Percentiles rank a stretch among this genome's conserved stretches.
These are phyloP conservation scores for Aulographum hederae DNA, from an alignment of 2,329 filamentous ascomycete species.

Conservation along the genomic window DNA sequence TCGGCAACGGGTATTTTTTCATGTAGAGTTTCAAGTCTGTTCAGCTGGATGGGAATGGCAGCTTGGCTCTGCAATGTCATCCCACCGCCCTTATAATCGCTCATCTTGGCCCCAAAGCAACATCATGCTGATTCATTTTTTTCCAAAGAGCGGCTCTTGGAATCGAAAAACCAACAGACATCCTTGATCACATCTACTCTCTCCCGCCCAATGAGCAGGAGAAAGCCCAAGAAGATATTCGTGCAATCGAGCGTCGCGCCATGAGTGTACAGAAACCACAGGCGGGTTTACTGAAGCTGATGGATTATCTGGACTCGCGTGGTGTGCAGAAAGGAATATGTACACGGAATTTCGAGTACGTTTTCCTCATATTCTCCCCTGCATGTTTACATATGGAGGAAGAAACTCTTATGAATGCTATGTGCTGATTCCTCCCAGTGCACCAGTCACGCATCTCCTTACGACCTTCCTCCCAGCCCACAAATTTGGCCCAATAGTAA, in stretches of 20 bases:
- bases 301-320: slow-evolving; percentile 59
- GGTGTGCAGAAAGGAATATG: slow-evolving; percentile 66
- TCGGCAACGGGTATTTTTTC: too few species aligned
- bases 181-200: slow-evolving; percentile 70
- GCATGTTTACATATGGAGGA: neutral
- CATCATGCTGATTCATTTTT: neutral
- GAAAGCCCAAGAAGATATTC: slow-evolving; percentile 53
- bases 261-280: slow-evolving; percentile 71
- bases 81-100: neutral
- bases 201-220: slow-evolving; percentile 43
- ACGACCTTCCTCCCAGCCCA: slow-evolving; percentile 51
- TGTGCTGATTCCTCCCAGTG: too few species aligned
- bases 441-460: slow-evolving; percentile 57
- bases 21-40: too few species aligned
- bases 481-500: slow-evolving; percentile 62
- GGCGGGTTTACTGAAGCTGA: slow-evolving; percentile 57
- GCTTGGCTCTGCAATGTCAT: too few species aligned
- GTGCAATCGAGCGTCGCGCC: slow-evolving; percentile 59
- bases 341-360: slow-evolving; percentile 76
- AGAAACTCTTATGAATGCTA: neutral
- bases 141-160: slow-evolving; percentile 45
- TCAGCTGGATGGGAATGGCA: too few species aligned
- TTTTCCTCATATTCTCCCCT: too few species aligned
- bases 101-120: too few species aligned
- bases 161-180: slow-evolving; percentile 60